A percentile compares a stretch with the other conserved stretches of the same genome.
These are phyloP conservation scores for Diutina scorzettiae DNA, from an alignment of 1,139 yeast genomes.

Conservation along the genomic window DNA sequence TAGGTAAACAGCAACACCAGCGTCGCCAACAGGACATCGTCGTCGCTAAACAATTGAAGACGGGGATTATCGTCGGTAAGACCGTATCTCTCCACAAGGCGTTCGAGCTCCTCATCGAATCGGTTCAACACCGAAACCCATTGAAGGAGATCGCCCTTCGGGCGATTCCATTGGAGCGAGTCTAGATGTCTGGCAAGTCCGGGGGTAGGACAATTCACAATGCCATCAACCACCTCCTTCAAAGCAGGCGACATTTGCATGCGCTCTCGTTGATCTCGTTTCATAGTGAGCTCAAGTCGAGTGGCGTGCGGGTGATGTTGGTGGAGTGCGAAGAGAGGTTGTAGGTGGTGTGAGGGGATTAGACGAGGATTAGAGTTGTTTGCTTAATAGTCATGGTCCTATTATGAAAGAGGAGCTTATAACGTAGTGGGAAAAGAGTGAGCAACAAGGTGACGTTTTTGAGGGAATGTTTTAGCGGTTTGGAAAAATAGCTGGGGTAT, in stretches of 20 bases:
- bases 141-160: conserved; percentile 60
- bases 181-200: conserved; percentile 22
- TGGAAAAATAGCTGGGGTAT: too few species aligned
- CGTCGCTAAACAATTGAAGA: conserved; percentile 30
- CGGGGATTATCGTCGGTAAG: conserved; percentile 33
- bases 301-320: too few species aligned
- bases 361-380: too few species aligned
- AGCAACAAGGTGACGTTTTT: too few species aligned
- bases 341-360: too few species aligned
- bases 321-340: too few species aligned
- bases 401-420: too few species aligned
- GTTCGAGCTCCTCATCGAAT: conserved; percentile 57
- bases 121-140: conserved; percentile 72
- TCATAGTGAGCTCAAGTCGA: too few species aligned
- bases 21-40: conserved; percentile 36
- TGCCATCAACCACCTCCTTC: conserved; percentile 23
- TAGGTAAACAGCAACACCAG: conserved; percentile 52
- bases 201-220: conserved; percentile 19
- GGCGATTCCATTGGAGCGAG: conserved; percentile 45
- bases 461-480: too few species aligned
- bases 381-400: too few species aligned
- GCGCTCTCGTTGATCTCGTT: conserved; percentile 20
- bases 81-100: conserved; percentile 40
- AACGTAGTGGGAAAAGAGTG: too few species aligned
- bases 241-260: conserved; percentile 26